A percentile compares a stretch with the other conserved stretches of the same genome.
Evolutionary conservation across 169 alveolate species (phyloP).

Genomic region (Prorocentrum cordatum): DNA sequence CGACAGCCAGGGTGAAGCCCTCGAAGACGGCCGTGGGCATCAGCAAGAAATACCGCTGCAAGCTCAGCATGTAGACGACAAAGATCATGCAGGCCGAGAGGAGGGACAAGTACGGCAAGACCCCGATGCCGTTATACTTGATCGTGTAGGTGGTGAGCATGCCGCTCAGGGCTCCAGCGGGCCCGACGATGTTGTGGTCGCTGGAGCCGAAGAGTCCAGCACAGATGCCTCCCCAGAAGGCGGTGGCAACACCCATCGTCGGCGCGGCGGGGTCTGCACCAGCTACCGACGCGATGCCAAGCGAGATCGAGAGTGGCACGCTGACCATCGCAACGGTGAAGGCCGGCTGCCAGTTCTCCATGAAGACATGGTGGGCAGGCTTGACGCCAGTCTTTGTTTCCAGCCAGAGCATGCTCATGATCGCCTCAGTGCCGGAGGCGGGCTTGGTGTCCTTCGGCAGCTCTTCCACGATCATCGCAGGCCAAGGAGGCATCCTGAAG

Average conservation of each 20-base stretch:
- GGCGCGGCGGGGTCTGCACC: slow-evolving; percentile 52
- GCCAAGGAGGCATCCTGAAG: too few species aligned
- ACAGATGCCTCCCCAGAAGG: slow-evolving; percentile 58
- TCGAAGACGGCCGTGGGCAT: slow-evolving; percentile 56
- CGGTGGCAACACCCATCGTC: slow-evolving; percentile 44
- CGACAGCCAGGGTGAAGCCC: slow-evolving; percentile 52
- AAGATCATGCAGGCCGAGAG: slow-evolving; percentile 5
- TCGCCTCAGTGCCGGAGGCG: too few species aligned
- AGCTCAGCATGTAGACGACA: slow-evolving; percentile 24
- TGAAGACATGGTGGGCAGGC: slow-evolving; percentile 10
- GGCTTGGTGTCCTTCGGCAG: too few species aligned
- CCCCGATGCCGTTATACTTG: slow-evolving; percentile 30
- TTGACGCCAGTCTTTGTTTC: too few species aligned
- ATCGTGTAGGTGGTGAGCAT: slow-evolving; percentile 42
- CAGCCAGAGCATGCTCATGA: too few species aligned
- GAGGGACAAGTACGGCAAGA: neutral
- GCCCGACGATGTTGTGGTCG: slow-evolving; percentile 50
- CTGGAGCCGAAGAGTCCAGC: slow-evolving; percentile 55
- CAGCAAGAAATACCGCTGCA: slow-evolving; percentile 31
- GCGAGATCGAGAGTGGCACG: slow-evolving; percentile 39
- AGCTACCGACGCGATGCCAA: slow-evolving; percentile 44
- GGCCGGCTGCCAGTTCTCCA: slow-evolving; percentile 51
- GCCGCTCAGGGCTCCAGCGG: slow-evolving; percentile 47
- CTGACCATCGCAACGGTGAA: slow-evolving; percentile 56
- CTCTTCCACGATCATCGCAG: too few species aligned